phyloP scores from a whole-genome alignment of 1,284 basidiomycete species.

The Melampsora americana region DNA sequence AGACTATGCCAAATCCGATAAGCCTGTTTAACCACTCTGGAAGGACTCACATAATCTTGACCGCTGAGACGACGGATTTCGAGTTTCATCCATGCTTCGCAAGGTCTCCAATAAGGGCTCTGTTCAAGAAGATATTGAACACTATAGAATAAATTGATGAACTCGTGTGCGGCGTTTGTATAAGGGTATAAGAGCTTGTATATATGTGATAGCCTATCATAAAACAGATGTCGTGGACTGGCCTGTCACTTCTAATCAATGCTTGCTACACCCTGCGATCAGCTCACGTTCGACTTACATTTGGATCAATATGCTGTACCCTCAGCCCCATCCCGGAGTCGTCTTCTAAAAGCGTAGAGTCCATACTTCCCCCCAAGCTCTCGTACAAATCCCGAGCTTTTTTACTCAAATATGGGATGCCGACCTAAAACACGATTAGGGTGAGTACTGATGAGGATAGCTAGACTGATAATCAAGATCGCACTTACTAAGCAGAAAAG shows the following conservation, averaged over 20 bases:
- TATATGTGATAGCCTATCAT: conserved; percentile 48
- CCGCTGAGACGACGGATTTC: conserved; percentile 72
- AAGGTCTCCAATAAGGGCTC: conserved; percentile 84
- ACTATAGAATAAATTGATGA: conserved; percentile 78
- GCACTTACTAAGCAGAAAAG: conserved; percentile 47
- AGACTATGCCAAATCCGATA: conserved; percentile 52
- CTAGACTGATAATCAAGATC: conserved; percentile 20
- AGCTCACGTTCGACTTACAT: conserved; percentile 46
- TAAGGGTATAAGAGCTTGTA: conserved; percentile 67
- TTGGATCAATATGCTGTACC: no score
- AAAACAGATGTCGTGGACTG: not conserved
- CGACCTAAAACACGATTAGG: conserved; percentile 62
- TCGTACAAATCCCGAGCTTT: conserved; percentile 89
- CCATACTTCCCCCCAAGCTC: conserved; percentile 75
- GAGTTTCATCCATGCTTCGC: conserved; percentile 78
- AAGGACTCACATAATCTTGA: conserved; percentile 61
- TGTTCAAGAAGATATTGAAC: conserved; percentile 84
- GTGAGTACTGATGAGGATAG: not conserved
- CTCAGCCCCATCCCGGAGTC: conserved; percentile 44
- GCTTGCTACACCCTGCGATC: conserved; percentile 47
- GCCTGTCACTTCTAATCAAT: conserved; percentile 21
- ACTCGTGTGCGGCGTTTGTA: conserved; percentile 70
- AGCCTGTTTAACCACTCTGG: not conserved
- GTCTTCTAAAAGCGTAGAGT: conserved; percentile 66
- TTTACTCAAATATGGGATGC: conserved; percentile 80